Conservation (phyloP, 306 rosid species). For the Betula pendula region DNA sequence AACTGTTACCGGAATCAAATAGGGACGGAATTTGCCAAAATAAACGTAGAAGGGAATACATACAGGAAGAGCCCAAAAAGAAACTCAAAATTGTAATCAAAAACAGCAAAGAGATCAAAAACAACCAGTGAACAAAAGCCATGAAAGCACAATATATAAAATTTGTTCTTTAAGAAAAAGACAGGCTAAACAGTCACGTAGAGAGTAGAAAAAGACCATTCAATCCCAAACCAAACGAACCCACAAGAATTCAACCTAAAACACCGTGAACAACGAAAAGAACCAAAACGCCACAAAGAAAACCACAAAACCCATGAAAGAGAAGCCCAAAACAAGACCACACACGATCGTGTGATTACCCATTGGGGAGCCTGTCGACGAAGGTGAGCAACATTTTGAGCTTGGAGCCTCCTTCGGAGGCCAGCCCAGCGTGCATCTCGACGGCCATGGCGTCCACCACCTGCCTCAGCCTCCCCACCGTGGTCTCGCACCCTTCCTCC, state of each 20-base stretch:
- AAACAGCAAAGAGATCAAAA: background rate
- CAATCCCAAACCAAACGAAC: background rate
- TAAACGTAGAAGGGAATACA: background rate
- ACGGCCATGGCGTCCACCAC: conserved; percentile 97
- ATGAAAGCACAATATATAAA: background rate
- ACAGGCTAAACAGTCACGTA: background rate
- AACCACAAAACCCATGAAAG: conserved; percentile 16
- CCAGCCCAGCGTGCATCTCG: conserved; percentile 98
- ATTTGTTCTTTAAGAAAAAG: background rate
- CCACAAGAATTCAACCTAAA: background rate
- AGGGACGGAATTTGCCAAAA: background rate
- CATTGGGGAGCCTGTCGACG: conserved; percentile 83
- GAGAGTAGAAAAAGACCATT: background rate
- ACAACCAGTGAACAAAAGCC: background rate
- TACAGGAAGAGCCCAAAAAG: background rate
- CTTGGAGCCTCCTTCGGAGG: conserved; percentile 95
- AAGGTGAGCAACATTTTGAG: conserved; percentile 95
- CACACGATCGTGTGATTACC: conserved; percentile 45
- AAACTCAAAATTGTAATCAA: background rate
- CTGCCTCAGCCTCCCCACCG: conserved; percentile 66
- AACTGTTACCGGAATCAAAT: background rate
- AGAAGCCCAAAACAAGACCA: conserved; percentile 1
- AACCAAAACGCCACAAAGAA: background rate
- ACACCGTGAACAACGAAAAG: background rate
- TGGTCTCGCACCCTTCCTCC: conserved; percentile 68